A percentile compares a stretch with the other conserved stretches of the same genome.
Evolutionary conservation across 805 yeast species (phyloP).

Genomic region (Cyberlindnera japonica): DNA sequence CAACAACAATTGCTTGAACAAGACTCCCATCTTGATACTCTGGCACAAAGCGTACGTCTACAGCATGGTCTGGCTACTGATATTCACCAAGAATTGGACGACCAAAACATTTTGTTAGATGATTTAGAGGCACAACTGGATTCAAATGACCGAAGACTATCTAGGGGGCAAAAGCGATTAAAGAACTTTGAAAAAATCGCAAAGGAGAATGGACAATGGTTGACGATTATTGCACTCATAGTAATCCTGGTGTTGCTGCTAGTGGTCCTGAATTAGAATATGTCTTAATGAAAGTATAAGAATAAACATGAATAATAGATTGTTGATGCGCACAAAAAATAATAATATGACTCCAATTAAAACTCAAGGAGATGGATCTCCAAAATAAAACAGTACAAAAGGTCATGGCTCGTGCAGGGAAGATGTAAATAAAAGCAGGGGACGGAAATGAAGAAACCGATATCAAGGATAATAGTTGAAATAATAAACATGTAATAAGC

Average conservation of each 20-base stretch:
- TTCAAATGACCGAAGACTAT: conserved; percentile 37
- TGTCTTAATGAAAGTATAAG: background rate
- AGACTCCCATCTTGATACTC: conserved; percentile 38
- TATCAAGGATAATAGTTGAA: background rate
- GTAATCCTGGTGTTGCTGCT: conserved; percentile 43
- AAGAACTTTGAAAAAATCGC: conserved; percentile 37
- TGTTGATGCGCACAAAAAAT: no score
- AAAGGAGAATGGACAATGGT: conserved; percentile 47
- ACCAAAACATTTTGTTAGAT: conserved; percentile 44
- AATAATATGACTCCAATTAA: no score
- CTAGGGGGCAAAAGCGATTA: conserved; percentile 39
- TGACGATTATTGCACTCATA: conserved; percentile 40
- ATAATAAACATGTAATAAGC: no score
- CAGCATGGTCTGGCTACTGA: conserved; percentile 43
- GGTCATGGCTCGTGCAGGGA: no score
- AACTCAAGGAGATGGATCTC: no score
- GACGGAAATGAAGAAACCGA: background rate
- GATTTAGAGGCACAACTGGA: conserved; percentile 49
- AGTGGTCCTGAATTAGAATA: conserved; percentile 29
- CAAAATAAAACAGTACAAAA: no score
- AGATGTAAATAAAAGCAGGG: background rate
- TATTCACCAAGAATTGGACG: conserved; percentile 45
- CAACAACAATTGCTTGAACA: conserved; percentile 47
- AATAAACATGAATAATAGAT: background rate
- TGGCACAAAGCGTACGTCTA: conserved; percentile 41